Evolutionary conservation across 2,329 filamentous ascomycete species (phyloP), one percentile per base, ranked within the genome.

Genomic region (Mariannaea elegans): DNA sequence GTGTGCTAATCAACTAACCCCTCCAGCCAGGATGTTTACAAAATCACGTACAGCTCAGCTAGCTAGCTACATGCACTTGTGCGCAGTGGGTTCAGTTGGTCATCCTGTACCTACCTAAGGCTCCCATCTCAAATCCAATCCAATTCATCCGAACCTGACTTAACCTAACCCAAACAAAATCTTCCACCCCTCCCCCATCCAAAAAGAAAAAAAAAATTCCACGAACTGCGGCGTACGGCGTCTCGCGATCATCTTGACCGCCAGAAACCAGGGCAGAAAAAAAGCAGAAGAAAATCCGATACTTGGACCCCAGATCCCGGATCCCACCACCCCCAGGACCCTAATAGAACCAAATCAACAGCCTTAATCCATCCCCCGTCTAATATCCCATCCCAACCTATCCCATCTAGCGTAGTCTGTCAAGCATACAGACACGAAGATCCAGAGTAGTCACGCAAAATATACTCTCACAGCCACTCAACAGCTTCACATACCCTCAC

Each of bases 361-460:
- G 36, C 57, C 48, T 54, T 39, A 54, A 46, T 60, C 42, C 45
- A 56, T 29, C 44, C 56, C 62, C 66, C 34, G 51, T 46, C 59
- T 39, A 53, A 48, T 34, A 49, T 55, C 55, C 16, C 50, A 39
- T 50, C 57, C 38, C 50, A 52, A 23, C 31, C 50, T 29, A 39
- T 44, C 44, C 18, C 42, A 44, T 48, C 55, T 29, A 34, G 44
- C 41, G 38, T 21, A 21, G 38, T 19, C 38, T 19, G 38, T 41
- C 38, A 41, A 51, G 39, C 41, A 29, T 23, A 51, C 38, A 34
- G 46, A 45, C 50, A 55, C 44, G 32, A 32, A 42, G 42, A 39
- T 27, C 24, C 24, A 9, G 24, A 6, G 24, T 9, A 27, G 24
- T 27, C 34, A 48, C 24, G 16, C 56, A 49, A 39, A 47, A 34